Evolutionary conservation across 1,139 yeast species (phyloP), one percentile per base, ranked within the genome.

Genomic region (Pichia sp.): DNA sequence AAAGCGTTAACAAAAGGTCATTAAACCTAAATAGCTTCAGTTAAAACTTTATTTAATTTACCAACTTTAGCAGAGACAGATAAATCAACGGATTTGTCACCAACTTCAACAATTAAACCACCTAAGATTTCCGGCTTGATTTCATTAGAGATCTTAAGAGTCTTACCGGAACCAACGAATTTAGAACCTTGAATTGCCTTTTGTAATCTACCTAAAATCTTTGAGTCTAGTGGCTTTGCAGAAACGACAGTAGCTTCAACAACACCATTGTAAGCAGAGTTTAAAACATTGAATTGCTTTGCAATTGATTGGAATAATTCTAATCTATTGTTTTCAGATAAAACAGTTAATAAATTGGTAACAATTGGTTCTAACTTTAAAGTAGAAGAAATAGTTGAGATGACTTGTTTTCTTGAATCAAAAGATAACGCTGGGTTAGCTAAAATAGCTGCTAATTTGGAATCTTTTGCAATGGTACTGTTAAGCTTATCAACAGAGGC

Each of bases 261-360:
- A 58, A 89, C 74, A 59, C 98, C 97, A 63, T 82, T 80, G 76
- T 85, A 77, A 51, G 97, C 97, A 66, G 88, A 94, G 67, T 82
- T 82, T 65, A 92, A 82, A 61, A 79, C 71, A 57, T 79, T 75
- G 69, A 85, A 92, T 72, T 89, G 86, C 60, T 75, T 70, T 64
- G 79, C 78, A 64, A 92, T 79, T 50, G 76, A 70, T 52, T 74
- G 69, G 62, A 92, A 77, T 63, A 89, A 71, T 54, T 72, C 69
- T 69, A 92, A 79, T 74, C 98, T 85, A 83, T 90, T 89, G 84
- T 94, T 90, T 68, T 89, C 96, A 59, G 96, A 90, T 63, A 92
- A 76, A 47, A 90, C 95, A 52, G 68, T 68, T 68, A 92, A 79
- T 68, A 94, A 80, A 77, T 90, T 94, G 62, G 79, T 64, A 53